Base-by-base conservation (phyloP, 192 early-diverging fungal species). In the Umbelopsis vinacea region DNA sequence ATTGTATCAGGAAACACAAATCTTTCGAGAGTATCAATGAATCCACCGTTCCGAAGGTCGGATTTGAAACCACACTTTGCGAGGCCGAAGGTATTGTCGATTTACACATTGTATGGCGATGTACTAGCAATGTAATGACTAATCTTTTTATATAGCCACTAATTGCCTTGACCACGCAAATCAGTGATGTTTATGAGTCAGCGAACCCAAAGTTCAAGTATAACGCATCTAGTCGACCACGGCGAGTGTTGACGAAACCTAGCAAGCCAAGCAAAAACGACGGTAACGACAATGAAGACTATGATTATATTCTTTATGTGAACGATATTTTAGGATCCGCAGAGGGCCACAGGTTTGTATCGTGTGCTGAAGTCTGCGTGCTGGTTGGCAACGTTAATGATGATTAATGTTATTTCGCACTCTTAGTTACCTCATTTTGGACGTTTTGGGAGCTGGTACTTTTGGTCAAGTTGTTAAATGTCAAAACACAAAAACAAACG, bases 381-480 rank as follows among this genome's bases (percentile, higher is more conserved):
- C 15, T 43, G 2, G 6, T 6, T 15, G 21, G 29, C 29, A 33
- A 60, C 24, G 14, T 17, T 26, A 43, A 48, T 46, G 52, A 15
- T 38, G 15, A 24, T 19, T 67, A 37, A 17, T 66, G 15, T n/a
- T 6, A 24, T n/a, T 38, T 14, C 29, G 45, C 26, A 43, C 15
- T 63, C 23, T 2, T 68, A 94, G 92, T 70, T 99, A 95, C 80
- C 75, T 94, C 47, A 98, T 99, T 74, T 72, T 96, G 70, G 97
- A 98, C 79, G 88, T 95, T 46, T 83, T 99, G 6, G 98, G 98
- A 21, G 89, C 93, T 80, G 98, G 98, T 35, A 98, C 98, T 4
- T 99, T 99, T 89, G 98, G 98, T 7, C 98, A 99, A 80, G 98
- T 99, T 11, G 96, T 96, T 23, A 97, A 95, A 79, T 98, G 96